Evolutionary conservation across 2,329 filamentous ascomycete genomes (phyloP).

Genomic region (Bipolaris bicolor): DNA sequence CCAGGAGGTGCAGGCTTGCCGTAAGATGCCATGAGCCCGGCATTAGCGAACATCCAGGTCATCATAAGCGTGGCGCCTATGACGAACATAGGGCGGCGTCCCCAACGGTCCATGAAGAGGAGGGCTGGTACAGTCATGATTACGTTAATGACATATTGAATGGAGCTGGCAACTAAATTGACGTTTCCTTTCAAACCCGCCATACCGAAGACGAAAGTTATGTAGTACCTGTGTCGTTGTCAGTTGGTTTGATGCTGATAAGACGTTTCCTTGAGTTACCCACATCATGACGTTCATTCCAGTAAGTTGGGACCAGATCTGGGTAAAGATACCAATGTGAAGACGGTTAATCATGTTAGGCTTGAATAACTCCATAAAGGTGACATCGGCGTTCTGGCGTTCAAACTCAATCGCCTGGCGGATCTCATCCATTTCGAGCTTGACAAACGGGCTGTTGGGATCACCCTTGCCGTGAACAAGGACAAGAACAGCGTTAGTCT

Average conservation of each 20-base stretch:
- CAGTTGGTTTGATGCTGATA: not conserved
- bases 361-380: slow-evolving; percentile 73
- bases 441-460: slow-evolving; percentile 67
- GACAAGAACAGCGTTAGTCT: slow-evolving; percentile 50
- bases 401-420: slow-evolving; percentile 76
- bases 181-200: slow-evolving; percentile 66
- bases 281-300: slow-evolving; percentile 67
- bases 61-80: slow-evolving; percentile 69
- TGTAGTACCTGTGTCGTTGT: slow-evolving; percentile 57
- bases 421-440: slow-evolving; percentile 73
- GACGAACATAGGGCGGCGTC: slow-evolving; percentile 72
- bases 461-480: slow-evolving; percentile 64
- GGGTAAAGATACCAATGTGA: slow-evolving; percentile 72
- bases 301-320: slow-evolving; percentile 77
- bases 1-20: slow-evolving; percentile 54
- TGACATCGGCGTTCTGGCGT: slow-evolving; percentile 69
- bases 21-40: slow-evolving; percentile 66
- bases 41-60: slow-evolving; percentile 67
- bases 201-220: slow-evolving; percentile 72
- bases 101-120: slow-evolving; percentile 76
- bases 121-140: slow-evolving; percentile 78
- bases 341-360: slow-evolving; percentile 77
- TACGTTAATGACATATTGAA: slow-evolving; percentile 81
- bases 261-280: not conserved
- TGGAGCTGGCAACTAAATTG: slow-evolving; percentile 69